Conservation (phyloP, 176 grass and related monocot species). For the Pontederia crassipes region DNA sequence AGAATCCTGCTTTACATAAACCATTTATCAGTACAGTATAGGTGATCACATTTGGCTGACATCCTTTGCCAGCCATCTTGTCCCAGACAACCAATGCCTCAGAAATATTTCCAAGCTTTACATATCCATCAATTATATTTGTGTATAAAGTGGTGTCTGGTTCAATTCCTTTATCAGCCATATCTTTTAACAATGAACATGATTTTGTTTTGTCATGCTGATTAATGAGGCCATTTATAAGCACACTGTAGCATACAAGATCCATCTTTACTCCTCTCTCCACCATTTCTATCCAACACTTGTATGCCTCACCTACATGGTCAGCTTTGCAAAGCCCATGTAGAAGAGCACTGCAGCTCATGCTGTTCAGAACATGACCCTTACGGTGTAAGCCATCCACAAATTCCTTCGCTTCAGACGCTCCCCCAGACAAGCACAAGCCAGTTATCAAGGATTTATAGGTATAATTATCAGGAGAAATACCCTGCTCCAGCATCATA, state of each 20-base stretch:
- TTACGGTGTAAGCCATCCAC: conserved; percentile 36
- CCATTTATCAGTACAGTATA: conserved; percentile 50
- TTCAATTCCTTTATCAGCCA: conserved; percentile 40
- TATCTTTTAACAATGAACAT: conserved; percentile 31
- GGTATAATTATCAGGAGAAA: conserved; percentile 67
- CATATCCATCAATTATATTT: conserved; percentile 52
- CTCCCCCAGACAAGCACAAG: conserved; percentile 37
- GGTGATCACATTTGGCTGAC: conserved; percentile 44
- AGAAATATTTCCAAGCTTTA: conserved; percentile 39
- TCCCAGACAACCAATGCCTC: conserved; percentile 42
- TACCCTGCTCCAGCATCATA: conserved; percentile 44
- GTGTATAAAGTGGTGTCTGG: conserved; percentile 60
- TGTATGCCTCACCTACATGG: conserved; percentile 34
- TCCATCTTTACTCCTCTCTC: conserved; percentile 46
- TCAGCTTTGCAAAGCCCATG: conserved; percentile 64
- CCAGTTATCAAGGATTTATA: conserved; percentile 64
- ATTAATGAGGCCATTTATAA: conserved; percentile 39
- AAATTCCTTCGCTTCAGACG: conserved; percentile 51
- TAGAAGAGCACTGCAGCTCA: conserved; percentile 54
- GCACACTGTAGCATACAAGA: conserved; percentile 45
- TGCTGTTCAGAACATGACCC: conserved; percentile 34
- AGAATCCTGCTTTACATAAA: conserved; percentile 53
- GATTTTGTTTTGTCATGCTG: conserved; percentile 24
- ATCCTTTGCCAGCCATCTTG: conserved; percentile 36
- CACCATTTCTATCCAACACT: conserved; percentile 57